These are phyloP conservation scores for Ophiocordyceps unilateralis DNA, from an alignment of 2,329 filamentous ascomycete species.

Conservation along the genomic window DNA sequence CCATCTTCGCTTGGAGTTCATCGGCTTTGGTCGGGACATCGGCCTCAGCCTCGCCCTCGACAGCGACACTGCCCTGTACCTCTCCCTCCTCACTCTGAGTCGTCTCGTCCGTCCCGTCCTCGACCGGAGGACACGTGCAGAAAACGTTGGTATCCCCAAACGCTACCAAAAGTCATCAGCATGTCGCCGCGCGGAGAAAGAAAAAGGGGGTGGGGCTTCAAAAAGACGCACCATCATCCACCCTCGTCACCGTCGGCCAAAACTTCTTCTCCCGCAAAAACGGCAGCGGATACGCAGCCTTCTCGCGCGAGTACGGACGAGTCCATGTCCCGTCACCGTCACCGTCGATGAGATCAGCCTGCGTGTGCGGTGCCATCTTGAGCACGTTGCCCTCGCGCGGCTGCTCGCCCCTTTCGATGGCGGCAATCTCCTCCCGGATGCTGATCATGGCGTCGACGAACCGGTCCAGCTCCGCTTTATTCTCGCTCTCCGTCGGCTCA, in stretches of 20 bases:
- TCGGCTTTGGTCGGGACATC: too few species aligned
- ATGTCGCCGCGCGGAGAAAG: neutral
- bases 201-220: neutral
- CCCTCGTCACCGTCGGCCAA: constrained; percentile 74
- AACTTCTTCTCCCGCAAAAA: constrained; percentile 93
- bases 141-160: constrained; percentile 88
- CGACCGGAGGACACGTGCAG: constrained; percentile 82
- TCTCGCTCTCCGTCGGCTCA: constrained; percentile 89
- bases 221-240: constrained; percentile 61
- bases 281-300: constrained; percentile 71
- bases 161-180: constrained; percentile 27
- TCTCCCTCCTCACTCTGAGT: too few species aligned
- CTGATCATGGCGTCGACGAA: constrained; percentile 81
- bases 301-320: constrained; percentile 62
- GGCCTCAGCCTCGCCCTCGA: too few species aligned
- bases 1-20: too few species aligned
- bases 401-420: constrained; percentile 62
- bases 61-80: too few species aligned
- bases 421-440: constrained; percentile 72
- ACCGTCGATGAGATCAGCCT: constrained; percentile 57
- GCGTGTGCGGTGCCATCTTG: constrained; percentile 76
- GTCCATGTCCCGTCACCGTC: constrained; percentile 48
- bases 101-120: constrained; percentile 27
- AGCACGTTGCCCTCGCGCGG: constrained; percentile 67
- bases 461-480: constrained; percentile 78